A percentile compares a stretch with the other conserved stretches of the same genome.
These are phyloP conservation scores for Asterophora parasitica DNA, from an alignment of 768 basidiomycete species.

Conservation along the genomic window DNA sequence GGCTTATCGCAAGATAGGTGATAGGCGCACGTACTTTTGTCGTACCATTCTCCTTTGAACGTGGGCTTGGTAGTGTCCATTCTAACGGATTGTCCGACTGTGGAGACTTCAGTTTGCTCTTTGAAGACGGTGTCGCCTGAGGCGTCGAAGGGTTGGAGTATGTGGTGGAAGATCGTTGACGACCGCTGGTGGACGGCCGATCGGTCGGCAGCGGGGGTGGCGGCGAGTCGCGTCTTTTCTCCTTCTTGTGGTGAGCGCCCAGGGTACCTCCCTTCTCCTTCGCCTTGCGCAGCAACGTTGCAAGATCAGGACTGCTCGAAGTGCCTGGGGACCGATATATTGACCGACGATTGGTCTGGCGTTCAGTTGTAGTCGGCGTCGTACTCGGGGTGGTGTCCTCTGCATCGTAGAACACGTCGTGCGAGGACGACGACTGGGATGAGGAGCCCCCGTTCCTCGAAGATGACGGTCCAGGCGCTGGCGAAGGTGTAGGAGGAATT, in stretches of 20 bases:
- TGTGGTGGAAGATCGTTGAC: constrained; percentile 41
- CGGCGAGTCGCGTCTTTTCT: constrained; percentile 29
- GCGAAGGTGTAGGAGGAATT: constrained; percentile 66
- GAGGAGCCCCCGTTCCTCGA: constrained; percentile 26
- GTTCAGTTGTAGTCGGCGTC: constrained; percentile 36
- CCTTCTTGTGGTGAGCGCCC: constrained; percentile 26
- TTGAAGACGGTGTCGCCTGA: constrained; percentile 27
- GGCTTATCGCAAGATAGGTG: neutral
- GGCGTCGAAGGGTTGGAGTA: constrained; percentile 24
- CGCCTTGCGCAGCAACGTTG: constrained; percentile 79
- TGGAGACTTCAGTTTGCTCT: constrained; percentile 27
- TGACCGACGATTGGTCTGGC: constrained; percentile 73
- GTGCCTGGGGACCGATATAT: constrained; percentile 88
- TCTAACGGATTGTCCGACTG: constrained; percentile 27
- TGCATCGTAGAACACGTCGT: constrained; percentile 59
- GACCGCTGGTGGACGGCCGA: constrained; percentile 25
- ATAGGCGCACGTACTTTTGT: constrained; percentile 42
- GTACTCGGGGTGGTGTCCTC: constrained; percentile 38
- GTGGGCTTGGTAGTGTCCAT: constrained; percentile 46
- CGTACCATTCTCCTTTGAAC: constrained; percentile 38
- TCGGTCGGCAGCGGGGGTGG: constrained; percentile 43
- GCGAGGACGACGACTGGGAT: constrained; percentile 49
- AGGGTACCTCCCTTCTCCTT: constrained; percentile 58
- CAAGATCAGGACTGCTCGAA: constrained; percentile 88
- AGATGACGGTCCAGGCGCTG: constrained; percentile 31